Evolutionary conservation across 805 yeast species (phyloP), one percentile per base, ranked within the genome.

Genomic region (Lipomyces kockii): DNA sequence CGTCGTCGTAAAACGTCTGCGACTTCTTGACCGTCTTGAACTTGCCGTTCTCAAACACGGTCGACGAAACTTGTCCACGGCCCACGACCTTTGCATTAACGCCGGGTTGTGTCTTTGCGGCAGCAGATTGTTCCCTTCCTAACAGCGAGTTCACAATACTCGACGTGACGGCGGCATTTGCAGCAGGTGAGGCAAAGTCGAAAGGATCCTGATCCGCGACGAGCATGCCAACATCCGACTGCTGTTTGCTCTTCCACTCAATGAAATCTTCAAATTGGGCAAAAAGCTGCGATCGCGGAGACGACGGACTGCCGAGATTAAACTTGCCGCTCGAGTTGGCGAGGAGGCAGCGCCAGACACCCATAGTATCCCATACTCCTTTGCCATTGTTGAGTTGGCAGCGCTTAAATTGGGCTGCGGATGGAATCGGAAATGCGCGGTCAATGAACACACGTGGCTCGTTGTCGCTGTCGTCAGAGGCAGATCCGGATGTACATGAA

Each of bases 291-390:
- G 71, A 82, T 85, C 35, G 88, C 25, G 63, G 63, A 1, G 61
- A 35, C 34, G 54, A 35, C 12, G 53, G 54, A n/a, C 22, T 46
- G 37, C 34, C 60, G 4, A 56, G 27, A 25, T 49, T 39, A 22
- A 53, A 49, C 67, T 71, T 64, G 43, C 62, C 66, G 51, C 69
- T 64, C n/a, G 34, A 25, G 54, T 63, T 29, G 12, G 97, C 97
- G 77, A 93, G 89, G 58, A 94, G 80, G 79, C 98, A 94, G 75
- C 93, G 85, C 98, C 98, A 94, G 77, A 87, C 85, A 0, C 98
- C 98, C 27, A 84, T 82, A 49, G 85, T 79, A 75, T 92, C 96
- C 97, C 98, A 94, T 12, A 87, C 87, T 0, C 91, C 85, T 6
- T 84, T 79, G 2, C 99, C 98, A 8, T 86, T 80, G 46, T 83